Conservation (phyloP, 495 filamentous ascomycete genomes). For the Trichoderma gamsii region DNA sequence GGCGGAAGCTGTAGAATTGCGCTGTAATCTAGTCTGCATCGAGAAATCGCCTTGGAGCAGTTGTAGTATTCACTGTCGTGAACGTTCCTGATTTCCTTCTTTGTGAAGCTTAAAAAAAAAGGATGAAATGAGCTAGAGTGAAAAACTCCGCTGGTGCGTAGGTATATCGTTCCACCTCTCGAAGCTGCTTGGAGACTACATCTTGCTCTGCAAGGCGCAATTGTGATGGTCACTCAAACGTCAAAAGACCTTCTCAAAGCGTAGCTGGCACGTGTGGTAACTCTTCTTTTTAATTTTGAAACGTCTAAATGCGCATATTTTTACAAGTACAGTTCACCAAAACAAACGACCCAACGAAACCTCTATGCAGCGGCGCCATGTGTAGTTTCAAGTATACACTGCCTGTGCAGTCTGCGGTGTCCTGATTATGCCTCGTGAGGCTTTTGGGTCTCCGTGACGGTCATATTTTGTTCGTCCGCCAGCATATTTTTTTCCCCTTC, state of each 20-base stretch:
- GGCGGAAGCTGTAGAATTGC: neutral
- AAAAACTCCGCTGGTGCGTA: neutral
- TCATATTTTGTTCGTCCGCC: conserved; percentile 6
- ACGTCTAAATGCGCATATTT: conserved; percentile 16
- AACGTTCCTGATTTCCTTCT: neutral
- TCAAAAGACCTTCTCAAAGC: neutral
- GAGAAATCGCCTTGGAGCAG: neutral
- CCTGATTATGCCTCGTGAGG: neutral
- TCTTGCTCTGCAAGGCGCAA: neutral
- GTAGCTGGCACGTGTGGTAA: neutral
- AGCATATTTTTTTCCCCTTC: neutral
- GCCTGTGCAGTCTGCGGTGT: conserved; percentile 11
- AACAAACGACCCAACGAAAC: conserved; percentile 12
- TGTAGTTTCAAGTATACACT: conserved; percentile 13
- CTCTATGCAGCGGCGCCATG: conserved; percentile 16
- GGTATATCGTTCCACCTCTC: neutral
- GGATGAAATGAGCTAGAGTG: neutral
- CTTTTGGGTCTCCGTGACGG: conserved; percentile 7
- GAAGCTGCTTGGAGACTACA: neutral
- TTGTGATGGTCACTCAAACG: neutral
- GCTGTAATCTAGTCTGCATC: neutral
- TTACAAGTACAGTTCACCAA: conserved; percentile 16
- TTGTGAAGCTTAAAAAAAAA: neutral
- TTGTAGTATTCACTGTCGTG: neutral
- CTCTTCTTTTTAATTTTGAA: neutral